Evolutionary conservation across 306 rosid genomes (phyloP), one percentile per base, ranked within the genome.

Genomic region (Potentilla sterilis): DNA sequence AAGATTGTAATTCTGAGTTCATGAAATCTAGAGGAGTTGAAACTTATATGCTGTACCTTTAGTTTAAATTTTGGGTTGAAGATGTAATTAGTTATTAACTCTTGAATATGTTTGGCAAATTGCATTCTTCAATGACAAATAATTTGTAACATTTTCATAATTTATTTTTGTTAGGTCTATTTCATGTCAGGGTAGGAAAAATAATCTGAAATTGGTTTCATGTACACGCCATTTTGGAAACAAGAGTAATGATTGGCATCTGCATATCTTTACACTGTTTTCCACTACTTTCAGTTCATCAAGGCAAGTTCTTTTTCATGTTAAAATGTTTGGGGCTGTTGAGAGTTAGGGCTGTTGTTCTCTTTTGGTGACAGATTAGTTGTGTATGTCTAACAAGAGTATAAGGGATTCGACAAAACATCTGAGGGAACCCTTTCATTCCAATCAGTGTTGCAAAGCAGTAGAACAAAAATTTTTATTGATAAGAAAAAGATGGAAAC

Each of bases 91-190:
- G 46, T 64, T 16, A 64, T 3, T 5, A 14, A 37, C 16, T 34
- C 7, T 28, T 14, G 22, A 15, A 46, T 28, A 16, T 38, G 44
- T 64, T 64, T 64, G 46, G 37, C 12, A 24, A 28, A 64, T 59
- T 64, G 46, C 69, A 64, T 64, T 64, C 69, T 34, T 62, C 69
- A 64, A 18, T 64, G 15, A 37, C 46, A 64, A 64, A 64, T 37
- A 64, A 64, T 64, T 35, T 64, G 24, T 14, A 64, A 18, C 69
- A 11, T 22, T 58, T 58, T 4, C 37, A 24, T 10, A 57, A 9
- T 57, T 22, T 57, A 57, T 58, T 58, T 8, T 6, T 10, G 1
- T 55, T 21, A 19, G 9, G 13, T 13, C 4, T 0, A 44, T 32
- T 54, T 51, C 57, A 51, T n/a, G 61, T n/a, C 61, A 54, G 8